phyloP scores from a whole-genome alignment of 1,284 basidiomycete species.

The Mrakiaceae sp. region DNA sequence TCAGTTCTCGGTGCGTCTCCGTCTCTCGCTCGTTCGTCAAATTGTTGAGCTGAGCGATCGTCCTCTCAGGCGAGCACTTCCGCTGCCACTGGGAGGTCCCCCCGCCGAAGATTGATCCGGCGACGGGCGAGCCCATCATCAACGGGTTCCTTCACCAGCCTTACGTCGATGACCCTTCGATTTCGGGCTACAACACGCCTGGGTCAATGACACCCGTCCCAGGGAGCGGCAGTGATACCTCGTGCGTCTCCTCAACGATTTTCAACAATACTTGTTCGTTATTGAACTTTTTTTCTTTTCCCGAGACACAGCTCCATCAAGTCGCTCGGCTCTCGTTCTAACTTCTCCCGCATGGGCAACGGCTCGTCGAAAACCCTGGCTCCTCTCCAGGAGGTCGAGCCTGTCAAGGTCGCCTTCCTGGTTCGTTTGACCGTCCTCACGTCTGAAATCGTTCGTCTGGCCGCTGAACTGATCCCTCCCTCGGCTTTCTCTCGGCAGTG shows the following conservation, averaged over 20 bases:
- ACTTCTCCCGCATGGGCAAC: no score
- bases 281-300: not conserved
- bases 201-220: not conserved
- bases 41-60: not conserved
- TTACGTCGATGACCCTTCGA: constrained; percentile 13
- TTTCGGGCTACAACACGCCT: constrained; percentile 33
- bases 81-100: constrained; percentile 55
- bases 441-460: not conserved
- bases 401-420: constrained; percentile 54
- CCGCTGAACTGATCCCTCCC: not conserved
- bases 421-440: constrained; percentile 23
- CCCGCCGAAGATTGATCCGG: constrained; percentile 31
- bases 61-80: constrained; percentile 56
- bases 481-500: constrained; percentile 33
- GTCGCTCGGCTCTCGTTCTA: constrained; percentile 15
- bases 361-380: no score
- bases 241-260: constrained; percentile 18
- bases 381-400: not conserved
- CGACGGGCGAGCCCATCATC: constrained; percentile 34
- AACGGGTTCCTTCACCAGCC: constrained; percentile 33
- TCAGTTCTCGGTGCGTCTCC: constrained; percentile 56
- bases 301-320: constrained; percentile 23
- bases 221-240: constrained; percentile 22
- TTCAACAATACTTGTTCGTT: no score
- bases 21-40: not conserved